phyloP scores from a whole-genome alignment of 2,329 filamentous ascomycete species.

The Diaporthe batatas region DNA sequence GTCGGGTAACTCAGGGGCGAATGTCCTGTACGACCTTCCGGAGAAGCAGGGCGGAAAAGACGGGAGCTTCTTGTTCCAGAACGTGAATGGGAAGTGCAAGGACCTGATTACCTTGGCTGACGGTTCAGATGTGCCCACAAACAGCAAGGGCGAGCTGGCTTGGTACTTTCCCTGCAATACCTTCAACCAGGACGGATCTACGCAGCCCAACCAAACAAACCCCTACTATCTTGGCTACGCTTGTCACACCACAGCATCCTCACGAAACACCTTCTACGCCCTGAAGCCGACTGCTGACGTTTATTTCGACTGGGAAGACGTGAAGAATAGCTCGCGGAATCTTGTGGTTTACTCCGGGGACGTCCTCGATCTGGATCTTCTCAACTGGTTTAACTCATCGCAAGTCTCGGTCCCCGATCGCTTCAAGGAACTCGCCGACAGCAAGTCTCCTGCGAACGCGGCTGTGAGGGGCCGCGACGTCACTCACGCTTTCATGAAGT shows the following conservation, averaged over 20 bases:
- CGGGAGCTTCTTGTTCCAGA: slow-evolving; percentile 97
- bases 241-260: slow-evolving; percentile 82
- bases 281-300: slow-evolving; percentile 83
- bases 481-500: slow-evolving; percentile 86
- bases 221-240: slow-evolving; percentile 86
- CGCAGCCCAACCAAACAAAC: slow-evolving; percentile 78
- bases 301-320: slow-evolving; percentile 95
- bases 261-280: slow-evolving; percentile 82
- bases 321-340: slow-evolving; percentile 89
- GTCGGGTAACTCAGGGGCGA: slow-evolving; percentile 67
- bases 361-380: slow-evolving; percentile 89
- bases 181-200: slow-evolving; percentile 94
- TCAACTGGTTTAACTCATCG: slow-evolving; percentile 88
- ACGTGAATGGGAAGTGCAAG: slow-evolving; percentile 98
- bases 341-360: slow-evolving; percentile 94
- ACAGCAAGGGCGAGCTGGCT: slow-evolving; percentile 78
- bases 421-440: slow-evolving; percentile 84
- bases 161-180: slow-evolving; percentile 97
- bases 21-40: slow-evolving; percentile 89
- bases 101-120: slow-evolving; percentile 81
- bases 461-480: slow-evolving; percentile 86
- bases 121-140: slow-evolving; percentile 83
- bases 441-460: slow-evolving; percentile 68
- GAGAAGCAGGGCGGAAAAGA: slow-evolving; percentile 89
- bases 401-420: slow-evolving; percentile 81